Conservation (phyloP, 1,284 basidiomycete species). For the Fomitiporia mediterranea region DNA sequence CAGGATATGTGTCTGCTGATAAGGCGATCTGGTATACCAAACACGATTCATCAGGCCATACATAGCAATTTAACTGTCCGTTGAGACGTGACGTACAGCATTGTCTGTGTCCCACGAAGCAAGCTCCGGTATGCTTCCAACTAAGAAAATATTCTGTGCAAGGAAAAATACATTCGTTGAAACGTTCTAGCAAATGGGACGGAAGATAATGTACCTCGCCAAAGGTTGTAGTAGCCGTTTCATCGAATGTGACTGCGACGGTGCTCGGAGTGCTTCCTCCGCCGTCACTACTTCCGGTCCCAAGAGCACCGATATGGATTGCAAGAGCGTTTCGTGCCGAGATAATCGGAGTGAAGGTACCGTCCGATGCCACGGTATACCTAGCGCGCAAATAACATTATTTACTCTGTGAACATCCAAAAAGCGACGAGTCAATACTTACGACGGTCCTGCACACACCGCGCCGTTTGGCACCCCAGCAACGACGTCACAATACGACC, state of each 20-base stretch:
- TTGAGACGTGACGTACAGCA: slow-evolving; percentile 34
- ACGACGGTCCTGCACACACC: slow-evolving; percentile 48
- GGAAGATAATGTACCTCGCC: slow-evolving; percentile 43
- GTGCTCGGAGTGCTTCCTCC: slow-evolving; percentile 13
- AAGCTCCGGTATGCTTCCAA: slow-evolving; percentile 51
- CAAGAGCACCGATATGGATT: slow-evolving; percentile 46
- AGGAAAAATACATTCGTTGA: not conserved
- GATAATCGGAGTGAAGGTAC: slow-evolving; percentile 49
- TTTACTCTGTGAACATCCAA: not conserved
- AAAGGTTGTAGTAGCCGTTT: slow-evolving; percentile 49
- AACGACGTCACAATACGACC: slow-evolving; percentile 62
- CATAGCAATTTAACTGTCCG: too few relatives aligned
- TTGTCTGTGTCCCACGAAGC: slow-evolving; percentile 45
- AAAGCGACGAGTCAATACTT: slow-evolving; percentile 24
- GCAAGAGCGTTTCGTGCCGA: slow-evolving; percentile 52
- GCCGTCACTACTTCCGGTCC: slow-evolving; percentile 14
- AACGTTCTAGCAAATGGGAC: not conserved
- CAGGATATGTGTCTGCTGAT: slow-evolving; percentile 49
- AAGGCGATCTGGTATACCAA: slow-evolving; percentile 41
- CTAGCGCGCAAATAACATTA: slow-evolving; percentile 28
- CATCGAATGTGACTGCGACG: slow-evolving; percentile 45
- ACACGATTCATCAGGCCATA: not conserved
- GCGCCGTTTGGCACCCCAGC: slow-evolving; percentile 37
- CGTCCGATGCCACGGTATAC: slow-evolving; percentile 43
- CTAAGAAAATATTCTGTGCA: slow-evolving; percentile 52